Evolutionary conservation across 78 protist species (phyloP), one percentile per base, ranked within the genome.

Genomic region (Chrysochromulina parva): DNA sequence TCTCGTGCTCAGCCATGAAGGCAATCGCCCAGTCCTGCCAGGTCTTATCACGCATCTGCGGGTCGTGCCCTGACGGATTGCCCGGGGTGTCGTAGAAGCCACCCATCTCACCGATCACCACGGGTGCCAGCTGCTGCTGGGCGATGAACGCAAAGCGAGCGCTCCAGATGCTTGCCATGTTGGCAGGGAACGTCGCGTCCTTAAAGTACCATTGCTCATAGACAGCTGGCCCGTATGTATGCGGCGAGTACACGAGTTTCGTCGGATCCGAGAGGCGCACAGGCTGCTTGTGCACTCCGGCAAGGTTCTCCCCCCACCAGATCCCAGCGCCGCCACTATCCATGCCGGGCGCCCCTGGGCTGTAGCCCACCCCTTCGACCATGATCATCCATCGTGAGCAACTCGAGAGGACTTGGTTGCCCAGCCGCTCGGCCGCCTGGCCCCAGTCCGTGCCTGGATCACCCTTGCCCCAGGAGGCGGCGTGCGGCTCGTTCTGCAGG

Each of bases 401-500:
- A 53, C 2, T 13, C 26, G 7, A 14, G 58, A 74, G 82, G 24
- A 74, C 55, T 53, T 74, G 82, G 55, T 74, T 48, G 52, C 82
- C 82, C 26, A 74, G 9, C 26, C 82, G 82, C 10, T 2, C 55
- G 28, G 82, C 82, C 57, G 58, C 82, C n/a, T 1, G 14, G 16
- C 48, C 22, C 82, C 82, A 74, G 82, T 74, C 82, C n/a, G 82
- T 74, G 50, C 53, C n/a, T 6, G 82, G 82, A 6, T 48, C 24
- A 13, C 13, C 50, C 82, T 48, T 74, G 11, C 26, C 82, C 82
- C 82, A 74, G 26, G 82, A 17, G 28, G n/a, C 22, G 14, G 9
- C 55, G 82, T 74, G 82, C 57, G 82, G 82, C 82, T 74, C 57
- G 82, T 74, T 74, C 82, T 17, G 9, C 82, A 74, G 55, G 82